These are phyloP conservation scores for Eimeria necatrix DNA, from an alignment of 169 alveolate species.

Conservation along the genomic window DNA sequence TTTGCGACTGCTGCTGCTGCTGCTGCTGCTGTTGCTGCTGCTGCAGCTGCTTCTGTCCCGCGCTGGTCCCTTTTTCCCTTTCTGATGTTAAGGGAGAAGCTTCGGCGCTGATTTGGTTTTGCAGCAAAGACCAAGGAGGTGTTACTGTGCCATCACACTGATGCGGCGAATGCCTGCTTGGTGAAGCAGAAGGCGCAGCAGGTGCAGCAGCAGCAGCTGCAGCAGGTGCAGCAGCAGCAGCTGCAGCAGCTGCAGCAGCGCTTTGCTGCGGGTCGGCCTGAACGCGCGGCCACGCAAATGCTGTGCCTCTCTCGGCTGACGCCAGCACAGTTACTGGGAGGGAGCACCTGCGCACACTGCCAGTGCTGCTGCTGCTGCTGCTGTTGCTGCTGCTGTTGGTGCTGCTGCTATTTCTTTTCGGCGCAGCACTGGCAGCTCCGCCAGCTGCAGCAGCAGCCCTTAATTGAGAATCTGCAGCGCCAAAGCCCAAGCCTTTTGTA, in stretches of 20 bases:
- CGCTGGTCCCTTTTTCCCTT: neutral
- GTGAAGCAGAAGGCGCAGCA: neutral
- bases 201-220: conserved; percentile 15
- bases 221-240: conserved; percentile 13
- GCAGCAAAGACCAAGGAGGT: neutral
- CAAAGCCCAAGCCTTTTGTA: neutral
- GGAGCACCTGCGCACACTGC: neutral
- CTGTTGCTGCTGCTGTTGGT: conserved; percentile 2
- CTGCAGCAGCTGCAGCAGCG: neutral
- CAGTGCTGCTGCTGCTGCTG: conserved; percentile 29
- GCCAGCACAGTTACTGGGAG: neutral
- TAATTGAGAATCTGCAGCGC: neutral
- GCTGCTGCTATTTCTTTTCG: neutral
- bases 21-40: conserved; percentile 8
- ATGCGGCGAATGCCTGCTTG: neutral
- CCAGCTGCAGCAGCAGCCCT: conserved; percentile 3
- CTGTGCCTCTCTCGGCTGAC: neutral
- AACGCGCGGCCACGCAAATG: neutral
- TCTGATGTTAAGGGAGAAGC: conserved; percentile 25
- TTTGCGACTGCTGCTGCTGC: too few relatives aligned
- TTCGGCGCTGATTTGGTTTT: neutral
- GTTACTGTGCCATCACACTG: neutral
- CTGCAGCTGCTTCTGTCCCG: neutral
- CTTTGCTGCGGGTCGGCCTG: neutral
- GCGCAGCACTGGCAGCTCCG: neutral